Percentiles rank a stretch among this genome's conserved stretches.
Evolutionary conservation across 495 filamentous ascomycete species (phyloP).

Genomic region (Neurospora sp.): DNA sequence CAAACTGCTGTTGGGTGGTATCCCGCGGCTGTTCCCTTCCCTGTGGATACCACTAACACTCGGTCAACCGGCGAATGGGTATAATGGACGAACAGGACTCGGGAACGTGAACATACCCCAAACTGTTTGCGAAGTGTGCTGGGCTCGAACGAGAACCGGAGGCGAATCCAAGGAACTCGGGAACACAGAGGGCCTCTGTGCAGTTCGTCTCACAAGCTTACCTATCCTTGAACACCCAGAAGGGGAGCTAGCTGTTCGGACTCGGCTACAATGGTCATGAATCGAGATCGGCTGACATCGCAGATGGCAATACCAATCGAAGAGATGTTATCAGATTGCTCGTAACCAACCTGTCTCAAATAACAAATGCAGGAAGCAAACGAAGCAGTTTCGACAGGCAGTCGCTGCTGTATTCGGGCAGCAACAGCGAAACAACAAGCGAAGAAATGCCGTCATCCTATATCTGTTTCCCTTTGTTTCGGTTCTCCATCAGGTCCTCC

Average conservation of each 20-base stretch:
- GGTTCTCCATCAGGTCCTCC: conserved; percentile 7
- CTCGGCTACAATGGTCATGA: not conserved
- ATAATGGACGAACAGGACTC: not conserved
- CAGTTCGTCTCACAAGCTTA: conserved; percentile 32
- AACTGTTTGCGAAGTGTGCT: not conserved
- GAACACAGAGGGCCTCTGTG: conserved; percentile 20
- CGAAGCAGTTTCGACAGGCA: conserved; percentile 9
- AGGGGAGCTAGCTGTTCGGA: conserved; percentile 1
- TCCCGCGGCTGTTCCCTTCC: not conserved
- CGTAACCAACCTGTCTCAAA: conserved; percentile 14
- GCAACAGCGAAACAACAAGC: conserved; percentile 34
- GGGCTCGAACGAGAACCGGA: conserved; percentile 7
- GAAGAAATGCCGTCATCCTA: conserved; percentile 21
- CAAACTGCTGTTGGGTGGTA: not conserved
- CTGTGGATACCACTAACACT: not conserved
- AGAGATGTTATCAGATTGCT: conserved; percentile 4
- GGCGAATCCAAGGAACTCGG: conserved; percentile 6
- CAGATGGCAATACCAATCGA: conserved; percentile 5
- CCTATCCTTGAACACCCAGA: conserved; percentile 14
- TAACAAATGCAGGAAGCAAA: conserved; percentile 7
- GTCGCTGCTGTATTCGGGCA: conserved; percentile 33
- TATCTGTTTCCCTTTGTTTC: conserved; percentile 15
- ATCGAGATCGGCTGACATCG: conserved; percentile 4
- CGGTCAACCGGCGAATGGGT: not conserved
- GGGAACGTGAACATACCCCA: not conserved